phyloP scores from a whole-genome alignment of 805 yeast species.

The Kluyveromyces siamensis region DNA sequence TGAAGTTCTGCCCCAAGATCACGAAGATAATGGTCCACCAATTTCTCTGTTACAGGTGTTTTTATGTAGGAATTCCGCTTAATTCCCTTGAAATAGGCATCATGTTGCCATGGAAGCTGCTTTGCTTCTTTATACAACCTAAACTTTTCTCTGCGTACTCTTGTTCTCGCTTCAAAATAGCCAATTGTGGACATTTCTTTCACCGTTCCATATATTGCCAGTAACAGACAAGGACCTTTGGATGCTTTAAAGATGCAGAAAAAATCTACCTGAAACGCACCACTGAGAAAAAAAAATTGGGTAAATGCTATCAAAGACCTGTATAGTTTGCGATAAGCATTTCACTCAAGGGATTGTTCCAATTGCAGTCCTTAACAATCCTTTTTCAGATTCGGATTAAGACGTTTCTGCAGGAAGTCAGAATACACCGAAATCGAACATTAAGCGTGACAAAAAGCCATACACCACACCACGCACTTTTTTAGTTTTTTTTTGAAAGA shows the following conservation, averaged over 20 bases:
- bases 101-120: not conserved
- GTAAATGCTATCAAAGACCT: not conserved
- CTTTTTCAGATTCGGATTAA: not conserved
- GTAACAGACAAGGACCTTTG: not conserved
- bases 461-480: slow-evolving; percentile 5
- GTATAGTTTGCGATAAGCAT: not conserved
- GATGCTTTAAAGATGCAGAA: not conserved
- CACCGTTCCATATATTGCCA: not conserved
- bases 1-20: not conserved
- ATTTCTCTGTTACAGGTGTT: not conserved
- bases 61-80: not conserved
- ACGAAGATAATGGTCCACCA: not conserved
- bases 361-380: not conserved
- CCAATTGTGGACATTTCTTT: not conserved
- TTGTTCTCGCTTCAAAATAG: not conserved
- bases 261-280: not conserved
- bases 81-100: not conserved
- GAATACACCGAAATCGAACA: not conserved
- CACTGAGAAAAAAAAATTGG: not conserved
- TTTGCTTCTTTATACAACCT: not conserved
- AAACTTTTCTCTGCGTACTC: not conserved
- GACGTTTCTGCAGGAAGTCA: not conserved
- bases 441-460: not conserved
- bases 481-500: not conserved
- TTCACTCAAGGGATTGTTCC: not conserved